Percentiles rank a stretch among this genome's conserved stretches.
These are phyloP conservation scores for Malassezia sympodialis DNA, from an alignment of 1,284 basidiomycete genomes.

Conservation along the genomic window DNA sequence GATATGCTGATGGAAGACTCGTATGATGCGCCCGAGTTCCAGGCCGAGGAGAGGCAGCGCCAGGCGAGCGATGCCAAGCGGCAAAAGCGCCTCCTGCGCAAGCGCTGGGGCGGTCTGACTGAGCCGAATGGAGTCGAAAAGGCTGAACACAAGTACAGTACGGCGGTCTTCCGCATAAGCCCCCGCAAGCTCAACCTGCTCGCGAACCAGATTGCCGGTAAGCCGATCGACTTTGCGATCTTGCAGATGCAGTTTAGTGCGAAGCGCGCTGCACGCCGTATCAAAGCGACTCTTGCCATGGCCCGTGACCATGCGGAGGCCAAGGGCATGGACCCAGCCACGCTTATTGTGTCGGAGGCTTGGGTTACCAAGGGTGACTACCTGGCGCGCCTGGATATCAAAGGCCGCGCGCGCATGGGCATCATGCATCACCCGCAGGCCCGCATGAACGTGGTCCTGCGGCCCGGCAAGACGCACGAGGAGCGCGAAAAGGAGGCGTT, in stretches of 20 bases:
- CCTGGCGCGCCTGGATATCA: slow-evolving; percentile 65
- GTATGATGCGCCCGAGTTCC: slow-evolving; percentile 22
- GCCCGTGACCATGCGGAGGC: slow-evolving; percentile 78
- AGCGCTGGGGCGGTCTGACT: slow-evolving; percentile 33
- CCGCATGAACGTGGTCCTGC: slow-evolving; percentile 66
- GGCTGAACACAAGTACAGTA: slow-evolving; percentile 73
- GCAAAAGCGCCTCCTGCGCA: slow-evolving; percentile 26
- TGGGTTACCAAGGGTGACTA: slow-evolving; percentile 82
- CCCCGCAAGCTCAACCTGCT: slow-evolving; percentile 83
- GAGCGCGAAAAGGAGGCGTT: slow-evolving; percentile 60
- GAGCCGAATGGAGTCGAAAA: slow-evolving; percentile 20
- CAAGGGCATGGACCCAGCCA: slow-evolving; percentile 65
- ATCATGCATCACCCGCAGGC: slow-evolving; percentile 68
- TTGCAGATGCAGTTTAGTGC: slow-evolving; percentile 91
- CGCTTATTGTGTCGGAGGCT: slow-evolving; percentile 74
- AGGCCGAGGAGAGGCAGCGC: slow-evolving; percentile 19
- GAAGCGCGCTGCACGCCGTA: slow-evolving; percentile 72
- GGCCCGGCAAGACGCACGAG: slow-evolving; percentile 69
- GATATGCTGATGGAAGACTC: slow-evolving; percentile 33
- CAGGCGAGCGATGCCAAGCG: slow-evolving; percentile 23
- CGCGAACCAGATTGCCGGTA: slow-evolving; percentile 64
- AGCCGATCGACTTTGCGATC: slow-evolving; percentile 67
- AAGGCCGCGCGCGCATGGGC: slow-evolving; percentile 73
- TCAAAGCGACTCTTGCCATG: slow-evolving; percentile 76
- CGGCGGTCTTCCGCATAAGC: slow-evolving; percentile 82